Percentiles rank a stretch among this genome's conserved stretches.
phyloP scores from a whole-genome alignment of 257 asterid species.

The Przewalskia tangutica region DNA sequence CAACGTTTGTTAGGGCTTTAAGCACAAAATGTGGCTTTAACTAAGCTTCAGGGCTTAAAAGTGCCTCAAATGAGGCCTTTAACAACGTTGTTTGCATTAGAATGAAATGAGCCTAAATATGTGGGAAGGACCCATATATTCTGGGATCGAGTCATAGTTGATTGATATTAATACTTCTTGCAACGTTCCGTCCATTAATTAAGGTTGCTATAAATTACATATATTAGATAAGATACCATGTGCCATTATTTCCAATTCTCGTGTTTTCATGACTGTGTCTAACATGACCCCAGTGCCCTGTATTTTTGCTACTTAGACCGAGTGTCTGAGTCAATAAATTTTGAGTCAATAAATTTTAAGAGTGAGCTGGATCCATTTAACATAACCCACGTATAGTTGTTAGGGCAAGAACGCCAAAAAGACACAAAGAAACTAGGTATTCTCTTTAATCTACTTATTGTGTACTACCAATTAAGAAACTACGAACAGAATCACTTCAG shows the following conservation, averaged over 20 bases:
- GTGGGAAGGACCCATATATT: background rate
- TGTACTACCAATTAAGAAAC: background rate
- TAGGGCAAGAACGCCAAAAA: background rate
- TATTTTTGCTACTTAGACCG: background rate
- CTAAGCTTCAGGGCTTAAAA: background rate
- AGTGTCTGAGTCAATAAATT: background rate
- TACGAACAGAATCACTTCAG: background rate
- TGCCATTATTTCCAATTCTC: background rate
- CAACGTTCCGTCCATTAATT: background rate
- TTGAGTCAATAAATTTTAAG: background rate
- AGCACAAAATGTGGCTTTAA: background rate
- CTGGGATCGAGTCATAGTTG: background rate
- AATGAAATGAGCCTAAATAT: background rate
- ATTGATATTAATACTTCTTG: background rate
- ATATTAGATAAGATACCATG: background rate
- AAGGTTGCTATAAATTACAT: background rate
- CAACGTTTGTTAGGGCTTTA: background rate
- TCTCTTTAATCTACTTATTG: background rate
- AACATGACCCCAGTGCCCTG: background rate
- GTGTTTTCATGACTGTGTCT: background rate
- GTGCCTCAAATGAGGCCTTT: background rate
- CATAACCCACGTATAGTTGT: background rate
- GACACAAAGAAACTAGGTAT: background rate
- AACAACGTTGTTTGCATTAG: background rate
- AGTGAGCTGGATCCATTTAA: background rate